These are phyloP conservation scores for Arachnomyces sp. DNA, from an alignment of 2,329 filamentous ascomycete genomes.

Conservation along the genomic window DNA sequence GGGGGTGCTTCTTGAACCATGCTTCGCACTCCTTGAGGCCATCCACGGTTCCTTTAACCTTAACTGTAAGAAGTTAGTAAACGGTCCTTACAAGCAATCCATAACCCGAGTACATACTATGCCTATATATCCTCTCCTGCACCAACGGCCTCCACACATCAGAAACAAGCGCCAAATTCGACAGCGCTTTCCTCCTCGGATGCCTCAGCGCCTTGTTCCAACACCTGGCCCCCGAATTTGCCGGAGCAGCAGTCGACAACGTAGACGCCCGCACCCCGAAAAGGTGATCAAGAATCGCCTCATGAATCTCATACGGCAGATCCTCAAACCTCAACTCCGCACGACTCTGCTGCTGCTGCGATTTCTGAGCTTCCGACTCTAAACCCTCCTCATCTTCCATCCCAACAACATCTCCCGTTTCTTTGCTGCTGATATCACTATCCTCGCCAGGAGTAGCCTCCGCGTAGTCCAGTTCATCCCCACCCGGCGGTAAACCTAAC, in stretches of 20 bases:
- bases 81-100: conserved; percentile 4
- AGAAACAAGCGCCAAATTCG: conserved; percentile 53
- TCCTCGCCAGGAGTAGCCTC: conserved; percentile 14
- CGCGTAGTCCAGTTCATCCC: conserved; percentile 1
- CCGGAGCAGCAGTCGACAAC: conserved; percentile 48
- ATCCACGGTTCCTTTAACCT: conserved; percentile 62
- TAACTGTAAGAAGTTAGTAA: conserved; percentile 37
- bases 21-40: conserved; percentile 51
- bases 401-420: no score
- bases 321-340: conserved; percentile 22
- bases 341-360: no score
- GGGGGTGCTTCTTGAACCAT: conserved; percentile 52
- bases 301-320: conserved; percentile 62
- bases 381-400: no score
- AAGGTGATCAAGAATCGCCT: conserved; percentile 61
- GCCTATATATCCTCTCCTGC: conserved; percentile 64
- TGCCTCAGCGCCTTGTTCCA: conserved; percentile 60
- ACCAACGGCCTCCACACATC: conserved; percentile 58
- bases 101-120: no score
- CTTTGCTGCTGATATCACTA: no score
- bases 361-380: no score
- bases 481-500: conserved; percentile 13
- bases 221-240: conserved; percentile 45
- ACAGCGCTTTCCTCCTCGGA: conserved; percentile 58
- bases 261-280: conserved; percentile 61